Evolutionary conservation across 2,329 filamentous ascomycete genomes (phyloP).

Genomic region (Aspergillus fumigatiaffinis): DNA sequence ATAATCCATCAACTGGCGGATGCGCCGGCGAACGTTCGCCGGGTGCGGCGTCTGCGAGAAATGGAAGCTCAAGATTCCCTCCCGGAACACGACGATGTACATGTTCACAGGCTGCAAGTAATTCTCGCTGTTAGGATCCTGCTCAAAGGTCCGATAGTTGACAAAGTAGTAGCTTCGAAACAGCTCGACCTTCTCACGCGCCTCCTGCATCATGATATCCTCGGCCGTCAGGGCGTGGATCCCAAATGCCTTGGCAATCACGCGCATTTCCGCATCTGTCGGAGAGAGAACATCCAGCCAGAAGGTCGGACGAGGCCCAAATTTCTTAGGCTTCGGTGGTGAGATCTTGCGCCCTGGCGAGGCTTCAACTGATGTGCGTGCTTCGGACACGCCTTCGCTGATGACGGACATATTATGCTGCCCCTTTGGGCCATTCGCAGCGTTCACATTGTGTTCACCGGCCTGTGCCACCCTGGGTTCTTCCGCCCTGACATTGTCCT

Average conservation of each 20-base stretch:
- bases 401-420: constrained; percentile 34
- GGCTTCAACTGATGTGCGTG: constrained; percentile 17
- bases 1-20: constrained; percentile 91
- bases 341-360: constrained; percentile 20
- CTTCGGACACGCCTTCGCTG: constrained; percentile 31
- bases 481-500: constrained; percentile 24
- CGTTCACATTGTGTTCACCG: constrained; percentile 7
- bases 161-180: constrained; percentile 99
- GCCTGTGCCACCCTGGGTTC: background rate
- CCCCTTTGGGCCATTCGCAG: constrained; percentile 11
- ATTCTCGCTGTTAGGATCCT: constrained; percentile 82
- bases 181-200: constrained; percentile 94
- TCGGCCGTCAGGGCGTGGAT: constrained; percentile 95
- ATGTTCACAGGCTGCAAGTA: constrained; percentile 96
- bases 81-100: constrained; percentile 94
- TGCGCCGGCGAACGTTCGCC: constrained; percentile 88
- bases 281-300: constrained; percentile 93
- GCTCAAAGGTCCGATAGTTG: constrained; percentile 96
- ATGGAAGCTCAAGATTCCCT: constrained; percentile 94
- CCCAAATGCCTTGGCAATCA: constrained; percentile 85
- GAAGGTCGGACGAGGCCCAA: constrained; percentile 86
- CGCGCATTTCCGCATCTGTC: constrained; percentile 92
- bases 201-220: constrained; percentile 96
- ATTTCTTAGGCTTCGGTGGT: constrained; percentile 44
- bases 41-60: constrained; percentile 95